These are phyloP conservation scores for Dalbergia oliveri DNA, from an alignment of 306 rosid genomes.

Conservation along the genomic window DNA sequence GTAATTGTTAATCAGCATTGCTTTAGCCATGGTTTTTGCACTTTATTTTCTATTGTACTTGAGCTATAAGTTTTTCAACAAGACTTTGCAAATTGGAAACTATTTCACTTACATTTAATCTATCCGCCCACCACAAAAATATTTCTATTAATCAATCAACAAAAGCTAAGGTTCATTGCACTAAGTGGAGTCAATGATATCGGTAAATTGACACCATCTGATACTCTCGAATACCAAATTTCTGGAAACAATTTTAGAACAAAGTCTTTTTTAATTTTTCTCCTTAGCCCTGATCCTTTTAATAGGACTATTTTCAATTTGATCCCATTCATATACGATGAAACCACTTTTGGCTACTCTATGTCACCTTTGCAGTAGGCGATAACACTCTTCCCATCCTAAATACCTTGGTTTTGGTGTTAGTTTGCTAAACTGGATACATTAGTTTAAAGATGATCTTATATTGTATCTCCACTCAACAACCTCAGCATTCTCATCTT, in stretches of 20 bases:
- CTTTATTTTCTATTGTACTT: conserved; percentile 25
- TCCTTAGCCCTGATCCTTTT: conserved; percentile 7
- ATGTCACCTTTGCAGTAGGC: too few relatives aligned
- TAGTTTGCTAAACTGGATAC: too few relatives aligned
- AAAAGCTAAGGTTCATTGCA: neutral
- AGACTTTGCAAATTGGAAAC: conserved; percentile 18
- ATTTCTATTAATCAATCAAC: conserved; percentile 26
- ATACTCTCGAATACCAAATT: conserved; percentile 3
- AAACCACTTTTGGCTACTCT: too few relatives aligned
- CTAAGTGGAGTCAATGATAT: neutral
- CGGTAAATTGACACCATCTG: neutral
- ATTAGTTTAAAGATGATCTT: too few relatives aligned
- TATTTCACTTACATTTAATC: conserved; percentile 18
- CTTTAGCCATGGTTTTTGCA: conserved; percentile 19
- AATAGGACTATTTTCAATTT: neutral
- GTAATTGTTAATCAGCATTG: conserved; percentile 56
- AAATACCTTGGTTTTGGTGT: too few relatives aligned
- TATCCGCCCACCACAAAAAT: conserved; percentile 23
- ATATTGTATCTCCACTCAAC: too few relatives aligned
- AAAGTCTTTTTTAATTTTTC: conserved; percentile 3
- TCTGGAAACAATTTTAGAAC: neutral
- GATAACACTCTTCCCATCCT: too few relatives aligned
- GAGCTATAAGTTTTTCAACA: conserved; percentile 19
- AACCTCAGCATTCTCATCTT: too few relatives aligned
- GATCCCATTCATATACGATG: too few relatives aligned